Evolutionary conservation across 495 filamentous ascomycete species (phyloP).

Genomic region (Aspergillus haitiensis): DNA sequence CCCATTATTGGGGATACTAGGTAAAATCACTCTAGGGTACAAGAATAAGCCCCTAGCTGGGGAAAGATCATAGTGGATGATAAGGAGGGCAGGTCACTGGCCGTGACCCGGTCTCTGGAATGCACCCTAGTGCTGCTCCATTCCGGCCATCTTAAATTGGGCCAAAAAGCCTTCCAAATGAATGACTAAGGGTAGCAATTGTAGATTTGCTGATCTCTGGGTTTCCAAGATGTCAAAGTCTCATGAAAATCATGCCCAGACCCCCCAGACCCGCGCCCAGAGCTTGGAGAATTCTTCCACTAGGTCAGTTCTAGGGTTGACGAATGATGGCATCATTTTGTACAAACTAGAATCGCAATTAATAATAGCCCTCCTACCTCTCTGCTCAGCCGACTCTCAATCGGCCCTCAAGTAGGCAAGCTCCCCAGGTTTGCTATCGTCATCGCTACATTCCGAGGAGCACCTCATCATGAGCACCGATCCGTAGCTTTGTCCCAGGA

Average conservation of each 20-base stretch:
- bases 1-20: not conserved
- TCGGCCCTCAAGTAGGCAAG: not conserved
- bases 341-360: not conserved
- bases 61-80: not conserved
- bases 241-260: not conserved
- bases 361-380: not conserved
- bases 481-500: not conserved
- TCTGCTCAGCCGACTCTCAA: not conserved
- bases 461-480: constrained; percentile 2
- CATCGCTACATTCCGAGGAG: constrained; percentile 14
- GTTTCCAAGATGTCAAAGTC: not conserved
- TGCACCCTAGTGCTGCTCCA: constrained; percentile 11
- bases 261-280: not conserved
- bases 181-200: not conserved
- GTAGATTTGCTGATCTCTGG: not conserved
- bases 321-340: not conserved
- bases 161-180: constrained; percentile 2
- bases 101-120: constrained; percentile 6
- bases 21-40: not conserved
- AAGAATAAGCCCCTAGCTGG: not conserved
- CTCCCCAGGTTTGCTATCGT: not conserved
- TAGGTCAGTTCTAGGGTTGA: not conserved
- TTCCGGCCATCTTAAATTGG: constrained; percentile 6
- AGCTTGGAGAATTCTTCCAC: not conserved
- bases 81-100: not conserved